Conservation (phyloP, 2,329 filamentous ascomycete species). For the Trichophyton mentagrophytes region DNA sequence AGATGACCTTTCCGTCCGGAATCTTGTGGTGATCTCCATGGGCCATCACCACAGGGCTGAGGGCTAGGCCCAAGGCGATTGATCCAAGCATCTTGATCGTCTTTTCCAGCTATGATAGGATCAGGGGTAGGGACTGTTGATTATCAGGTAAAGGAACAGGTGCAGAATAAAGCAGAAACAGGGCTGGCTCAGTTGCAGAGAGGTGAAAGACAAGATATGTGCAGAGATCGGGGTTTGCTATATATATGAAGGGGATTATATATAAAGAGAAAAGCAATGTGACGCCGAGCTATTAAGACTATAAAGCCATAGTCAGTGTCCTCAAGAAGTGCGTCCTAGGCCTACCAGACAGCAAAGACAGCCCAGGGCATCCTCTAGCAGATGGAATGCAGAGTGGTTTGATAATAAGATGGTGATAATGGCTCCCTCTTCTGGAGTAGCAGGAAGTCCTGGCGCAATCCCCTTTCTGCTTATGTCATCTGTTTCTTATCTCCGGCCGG, state of each 20-base stretch:
- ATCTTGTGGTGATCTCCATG: slow-evolving; percentile 48
- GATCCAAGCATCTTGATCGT: not conserved
- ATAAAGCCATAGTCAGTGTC: not conserved
- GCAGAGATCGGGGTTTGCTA: not conserved
- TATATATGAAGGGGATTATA: not conserved
- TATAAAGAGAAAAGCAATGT: not conserved
- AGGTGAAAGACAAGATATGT: not conserved
- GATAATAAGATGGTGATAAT: not conserved
- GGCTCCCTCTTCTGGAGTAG: too few relatives aligned
- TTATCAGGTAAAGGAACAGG: not conserved
- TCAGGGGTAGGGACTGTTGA: not conserved
- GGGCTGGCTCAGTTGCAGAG: not conserved
- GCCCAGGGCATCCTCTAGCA: not conserved
- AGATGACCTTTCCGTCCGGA: slow-evolving; percentile 47
- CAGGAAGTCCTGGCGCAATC: not conserved
- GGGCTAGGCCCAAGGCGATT: not conserved
- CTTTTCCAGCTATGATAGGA: not conserved
- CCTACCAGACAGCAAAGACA: not conserved
- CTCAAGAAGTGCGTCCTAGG: not conserved
- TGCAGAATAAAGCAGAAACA: not conserved
- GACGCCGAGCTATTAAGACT: not conserved
- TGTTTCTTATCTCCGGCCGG: not conserved
- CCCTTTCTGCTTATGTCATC: slow-evolving; percentile 1
- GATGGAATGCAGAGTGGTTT: not conserved
- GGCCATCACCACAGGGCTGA: not conserved